Evolutionary conservation across 192 early-diverging fungal genomes (phyloP).

Genomic region (Coemansia sp.): DNA sequence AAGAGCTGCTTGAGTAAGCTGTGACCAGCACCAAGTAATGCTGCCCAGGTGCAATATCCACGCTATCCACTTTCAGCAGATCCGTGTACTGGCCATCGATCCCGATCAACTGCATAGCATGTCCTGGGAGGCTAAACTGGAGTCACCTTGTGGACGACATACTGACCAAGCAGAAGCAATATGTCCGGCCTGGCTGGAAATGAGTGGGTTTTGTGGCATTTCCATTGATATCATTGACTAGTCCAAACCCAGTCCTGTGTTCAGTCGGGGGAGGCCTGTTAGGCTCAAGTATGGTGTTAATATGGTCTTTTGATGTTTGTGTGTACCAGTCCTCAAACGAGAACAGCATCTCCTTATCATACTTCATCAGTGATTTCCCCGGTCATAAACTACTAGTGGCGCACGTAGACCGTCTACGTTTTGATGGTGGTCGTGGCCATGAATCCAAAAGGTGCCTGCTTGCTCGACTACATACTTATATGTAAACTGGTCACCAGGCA

Average conservation of each 20-base stretch:
- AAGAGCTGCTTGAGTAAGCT: conserved; percentile 53
- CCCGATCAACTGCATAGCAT: conserved; percentile 72
- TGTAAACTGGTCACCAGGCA: conserved; percentile 57
- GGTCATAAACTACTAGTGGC: conserved; percentile 64
- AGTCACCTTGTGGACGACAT: conserved; percentile 65
- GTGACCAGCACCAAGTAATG: conserved; percentile 74
- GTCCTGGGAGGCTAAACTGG: conserved; percentile 68
- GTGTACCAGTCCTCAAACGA: conserved; percentile 69
- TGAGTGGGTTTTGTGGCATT: conserved; percentile 45
- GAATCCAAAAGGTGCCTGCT: conserved; percentile 80
- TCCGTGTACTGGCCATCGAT: conserved; percentile 65
- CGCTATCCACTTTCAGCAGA: conserved; percentile 51
- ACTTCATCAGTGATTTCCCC: conserved; percentile 39
- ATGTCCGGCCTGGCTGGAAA: conserved; percentile 70
- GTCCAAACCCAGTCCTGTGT: conserved; percentile 51
- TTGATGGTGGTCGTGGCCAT: conserved; percentile 65
- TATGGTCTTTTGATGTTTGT: conserved; percentile 51
- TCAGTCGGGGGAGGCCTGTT: conserved; percentile 56
- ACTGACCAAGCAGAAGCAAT: conserved; percentile 76
- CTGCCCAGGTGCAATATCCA: conserved; percentile 67
- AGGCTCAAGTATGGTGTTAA: conserved; percentile 48
- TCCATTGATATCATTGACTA: conserved; percentile 45
- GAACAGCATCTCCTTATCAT: conserved; percentile 65
- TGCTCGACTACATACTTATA: conserved; percentile 65
- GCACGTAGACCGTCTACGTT: conserved; percentile 75